phyloP scores from a whole-genome alignment of 2,329 filamentous ascomycete genomes.

The Fulvia fulva region DNA sequence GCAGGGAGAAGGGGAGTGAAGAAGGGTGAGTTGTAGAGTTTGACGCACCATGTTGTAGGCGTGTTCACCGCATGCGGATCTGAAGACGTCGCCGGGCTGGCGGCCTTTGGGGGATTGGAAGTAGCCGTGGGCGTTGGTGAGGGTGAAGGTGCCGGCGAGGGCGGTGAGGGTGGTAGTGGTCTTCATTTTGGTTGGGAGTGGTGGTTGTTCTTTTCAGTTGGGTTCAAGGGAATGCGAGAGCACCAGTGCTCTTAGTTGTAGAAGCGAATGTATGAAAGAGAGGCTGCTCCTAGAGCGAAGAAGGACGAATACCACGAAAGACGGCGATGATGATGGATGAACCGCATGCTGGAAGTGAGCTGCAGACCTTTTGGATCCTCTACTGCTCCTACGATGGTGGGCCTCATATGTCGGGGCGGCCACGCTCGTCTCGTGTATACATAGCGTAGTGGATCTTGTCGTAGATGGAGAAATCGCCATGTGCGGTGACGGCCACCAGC shows the following conservation, averaged over 20 bases:
- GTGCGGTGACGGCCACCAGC: not conserved
- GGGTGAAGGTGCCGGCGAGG: slow-evolving; percentile 42
- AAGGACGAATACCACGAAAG: not conserved
- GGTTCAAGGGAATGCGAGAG: slow-evolving; percentile 1
- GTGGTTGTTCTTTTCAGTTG: slow-evolving; percentile 22
- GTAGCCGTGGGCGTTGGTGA: slow-evolving; percentile 53
- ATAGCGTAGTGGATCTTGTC: not conserved
- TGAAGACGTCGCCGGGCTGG: slow-evolving; percentile 50
- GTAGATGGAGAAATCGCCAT: slow-evolving; percentile 1
- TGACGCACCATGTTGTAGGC: slow-evolving; percentile 53
- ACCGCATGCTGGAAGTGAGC: not conserved
- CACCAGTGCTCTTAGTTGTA: slow-evolving; percentile 9
- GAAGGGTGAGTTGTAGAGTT: no score
- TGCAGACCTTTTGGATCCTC: not conserved
- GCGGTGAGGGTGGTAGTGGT: slow-evolving; percentile 36
- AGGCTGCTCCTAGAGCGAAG: slow-evolving; percentile 18
- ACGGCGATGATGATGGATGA: not conserved
- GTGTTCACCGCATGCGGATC: slow-evolving; percentile 52
- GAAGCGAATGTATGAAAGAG: slow-evolving; percentile 11
- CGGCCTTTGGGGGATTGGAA: slow-evolving; percentile 48
- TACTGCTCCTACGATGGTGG: not conserved
- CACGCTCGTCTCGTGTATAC: slow-evolving; percentile 1
- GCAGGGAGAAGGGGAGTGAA: not conserved
- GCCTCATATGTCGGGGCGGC: not conserved
- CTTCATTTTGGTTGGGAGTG: slow-evolving; percentile 20